Percentiles rank a stretch among this genome's conserved stretches.
Conservation (phyloP, 2,329 filamentous ascomycete genomes). For the Fusarium sp. region DNA sequence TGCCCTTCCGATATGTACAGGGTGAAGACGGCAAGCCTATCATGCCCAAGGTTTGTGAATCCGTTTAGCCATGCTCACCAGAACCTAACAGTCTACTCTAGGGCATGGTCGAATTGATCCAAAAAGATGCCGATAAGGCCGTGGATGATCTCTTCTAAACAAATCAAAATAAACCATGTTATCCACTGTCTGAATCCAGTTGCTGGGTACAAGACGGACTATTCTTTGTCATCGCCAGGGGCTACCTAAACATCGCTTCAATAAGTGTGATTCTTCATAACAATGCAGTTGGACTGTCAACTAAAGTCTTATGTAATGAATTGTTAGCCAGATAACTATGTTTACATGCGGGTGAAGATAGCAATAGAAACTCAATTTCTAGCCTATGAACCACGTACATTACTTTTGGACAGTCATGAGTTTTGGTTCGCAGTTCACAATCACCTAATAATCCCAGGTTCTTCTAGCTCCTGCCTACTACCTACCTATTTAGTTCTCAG, state of each 20-base stretch:
- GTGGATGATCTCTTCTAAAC: slow-evolving; percentile 82
- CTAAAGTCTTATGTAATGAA: background rate
- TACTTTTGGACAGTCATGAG: background rate
- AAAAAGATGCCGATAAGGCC: slow-evolving; percentile 91
- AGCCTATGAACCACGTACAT: background rate
- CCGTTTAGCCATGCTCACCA: background rate
- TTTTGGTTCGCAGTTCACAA: background rate
- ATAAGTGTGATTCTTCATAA: background rate
- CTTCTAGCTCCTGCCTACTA: background rate
- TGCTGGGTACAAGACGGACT: background rate
- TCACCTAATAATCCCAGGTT: background rate
- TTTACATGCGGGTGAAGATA: background rate
- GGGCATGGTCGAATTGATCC: slow-evolving; percentile 96
- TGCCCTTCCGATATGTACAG: slow-evolving; percentile 97
- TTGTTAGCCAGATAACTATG: background rate
- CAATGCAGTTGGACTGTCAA: background rate
- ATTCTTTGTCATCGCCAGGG: background rate
- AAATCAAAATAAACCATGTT: background rate
- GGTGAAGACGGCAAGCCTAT: slow-evolving; percentile 79
- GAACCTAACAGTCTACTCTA: slow-evolving; percentile 50
- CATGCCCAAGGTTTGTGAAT: slow-evolving; percentile 79
- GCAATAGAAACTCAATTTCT: background rate
- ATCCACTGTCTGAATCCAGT: background rate
- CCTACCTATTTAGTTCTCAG: background rate
- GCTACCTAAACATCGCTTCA: background rate